These are phyloP conservation scores for Xerocomellus dryophilus DNA, from an alignment of 768 basidiomycete species.

Conservation along the genomic window DNA sequence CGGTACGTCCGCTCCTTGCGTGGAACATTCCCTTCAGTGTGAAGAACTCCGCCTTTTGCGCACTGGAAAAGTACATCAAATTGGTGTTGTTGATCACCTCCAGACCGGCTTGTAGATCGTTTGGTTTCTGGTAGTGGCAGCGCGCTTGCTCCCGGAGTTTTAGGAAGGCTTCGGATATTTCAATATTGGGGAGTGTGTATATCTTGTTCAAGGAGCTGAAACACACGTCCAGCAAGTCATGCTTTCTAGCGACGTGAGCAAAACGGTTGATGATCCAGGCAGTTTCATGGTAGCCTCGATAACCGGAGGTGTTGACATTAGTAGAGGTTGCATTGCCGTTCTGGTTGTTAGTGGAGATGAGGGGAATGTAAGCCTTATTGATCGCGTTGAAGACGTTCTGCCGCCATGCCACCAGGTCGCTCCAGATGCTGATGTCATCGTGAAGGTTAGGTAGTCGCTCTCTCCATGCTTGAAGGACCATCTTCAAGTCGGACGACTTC, in stretches of 20 bases:
- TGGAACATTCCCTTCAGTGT: slow-evolving; percentile 99
- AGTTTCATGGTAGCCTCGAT: slow-evolving; percentile 96
- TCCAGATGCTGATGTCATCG: slow-evolving; percentile 99
- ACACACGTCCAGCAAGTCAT: slow-evolving; percentile 94
- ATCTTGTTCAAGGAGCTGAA: slow-evolving; percentile 94
- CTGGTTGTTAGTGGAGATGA: slow-evolving; percentile 64
- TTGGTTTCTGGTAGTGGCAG: slow-evolving; percentile 94
- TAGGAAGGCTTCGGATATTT: slow-evolving; percentile 98
- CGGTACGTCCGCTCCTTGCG: slow-evolving; percentile 76
- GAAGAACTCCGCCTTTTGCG: slow-evolving; percentile 98
- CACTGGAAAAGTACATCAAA: slow-evolving; percentile 90
- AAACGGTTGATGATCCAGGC: slow-evolving; percentile 99
- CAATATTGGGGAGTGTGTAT: slow-evolving; percentile 98
- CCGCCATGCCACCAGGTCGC: slow-evolving; percentile 97
- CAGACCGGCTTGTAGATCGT: slow-evolving; percentile 88
- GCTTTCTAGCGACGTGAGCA: slow-evolving; percentile 96
- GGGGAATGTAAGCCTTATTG: slow-evolving; percentile 92
- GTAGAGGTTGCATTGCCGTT: slow-evolving; percentile 47
- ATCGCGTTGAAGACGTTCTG: slow-evolving; percentile 98
- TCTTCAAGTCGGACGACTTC: slow-evolving; percentile 92
- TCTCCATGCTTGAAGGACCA: slow-evolving; percentile 95
- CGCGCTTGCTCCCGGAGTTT: slow-evolving; percentile 98
- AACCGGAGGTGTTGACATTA: slow-evolving; percentile 81
- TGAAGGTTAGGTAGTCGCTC: slow-evolving; percentile 93
- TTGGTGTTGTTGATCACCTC: slow-evolving; percentile 99